phyloP scores from a whole-genome alignment of 305 asterid genomes.

The Rubia tinctorum region DNA sequence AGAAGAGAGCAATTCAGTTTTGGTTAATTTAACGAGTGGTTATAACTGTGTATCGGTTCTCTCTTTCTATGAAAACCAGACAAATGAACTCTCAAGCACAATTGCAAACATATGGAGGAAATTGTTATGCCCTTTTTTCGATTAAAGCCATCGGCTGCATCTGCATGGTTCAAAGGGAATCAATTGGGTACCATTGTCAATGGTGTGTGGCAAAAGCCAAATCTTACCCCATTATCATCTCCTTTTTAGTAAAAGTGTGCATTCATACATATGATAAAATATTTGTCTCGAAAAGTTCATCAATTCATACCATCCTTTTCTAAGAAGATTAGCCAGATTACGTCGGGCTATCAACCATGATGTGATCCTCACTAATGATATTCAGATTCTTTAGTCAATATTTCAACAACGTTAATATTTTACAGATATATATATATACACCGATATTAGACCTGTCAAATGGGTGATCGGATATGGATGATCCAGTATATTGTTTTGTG shows the following conservation, averaged over 20 bases:
- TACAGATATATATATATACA: too few species aligned
- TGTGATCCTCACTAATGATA: background rate
- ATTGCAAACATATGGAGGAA: background rate
- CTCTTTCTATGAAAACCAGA: background rate
- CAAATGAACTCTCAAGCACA: background rate
- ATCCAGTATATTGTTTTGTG: too few species aligned
- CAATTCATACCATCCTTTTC: conserved; percentile 5
- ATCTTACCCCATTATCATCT: conserved; percentile 4
- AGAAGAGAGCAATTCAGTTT: background rate
- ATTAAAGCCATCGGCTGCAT: background rate
- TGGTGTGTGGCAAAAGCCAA: background rate
- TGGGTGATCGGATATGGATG: too few species aligned
- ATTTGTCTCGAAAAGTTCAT: conserved; percentile 3
- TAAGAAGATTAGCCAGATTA: background rate
- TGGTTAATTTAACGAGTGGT: background rate
- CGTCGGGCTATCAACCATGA: conserved; percentile 1
- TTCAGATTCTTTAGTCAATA: background rate
- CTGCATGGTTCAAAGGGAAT: background rate
- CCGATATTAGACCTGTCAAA: too few species aligned
- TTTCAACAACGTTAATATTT: too few species aligned
- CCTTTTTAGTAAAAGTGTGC: background rate
- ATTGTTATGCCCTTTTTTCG: background rate
- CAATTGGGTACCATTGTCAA: background rate
- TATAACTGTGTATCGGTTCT: background rate
- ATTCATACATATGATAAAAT: background rate